Evolutionary conservation across 495 filamentous ascomycete species (phyloP), one percentile per base, ranked within the genome.

Genomic region (Penicillium coffeae): DNA sequence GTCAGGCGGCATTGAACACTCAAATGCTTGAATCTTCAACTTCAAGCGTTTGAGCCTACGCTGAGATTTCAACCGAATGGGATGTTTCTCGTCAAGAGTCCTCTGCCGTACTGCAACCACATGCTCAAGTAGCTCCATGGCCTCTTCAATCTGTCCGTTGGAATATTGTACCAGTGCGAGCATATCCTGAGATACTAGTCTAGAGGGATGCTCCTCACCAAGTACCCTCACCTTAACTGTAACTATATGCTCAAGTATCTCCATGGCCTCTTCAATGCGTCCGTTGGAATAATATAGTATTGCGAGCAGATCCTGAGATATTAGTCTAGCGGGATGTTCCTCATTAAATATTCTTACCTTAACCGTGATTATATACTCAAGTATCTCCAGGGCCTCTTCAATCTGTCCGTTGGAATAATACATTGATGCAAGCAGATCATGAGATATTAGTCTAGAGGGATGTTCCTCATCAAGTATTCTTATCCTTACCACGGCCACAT

Each of bases 171-270:
- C 59, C 19, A 34, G 38, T 37, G 60, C 65, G 38, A 68, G 60
- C n/a, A 32, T 39, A 25, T 63, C 56, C 57, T 60, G 58, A 20
- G 48, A 62, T 8, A n/a, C 30, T 16, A 69, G 50, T 56, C 58
- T 54, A 34, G 30, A 27, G 8, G 38, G 50, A 51, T 70, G 45
- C 45, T 64, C 55, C 57, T 70, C 50, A 19, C 30, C 54, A 8
- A 45, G 52, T 38, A 45, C 47, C 35, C 59, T 52, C 51, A 42
- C 36, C 41, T 34, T 22, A 37, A 68, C 54, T 9, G 42, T 39
- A 13, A 73, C 56, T n/a, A 70, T 45, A 47, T 68, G 54, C 45
- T 71, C 54, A 7, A 68, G 40, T 32, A 74, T 36, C 41, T 57
- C 3, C 4, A 72, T 41, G 22, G 65, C 66, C 45, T 69, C 21